Percentiles rank a stretch among this genome's conserved stretches.
Evolutionary conservation across 768 basidiomycete species (phyloP).

Genomic region (Leccinum barrowsii): DNA sequence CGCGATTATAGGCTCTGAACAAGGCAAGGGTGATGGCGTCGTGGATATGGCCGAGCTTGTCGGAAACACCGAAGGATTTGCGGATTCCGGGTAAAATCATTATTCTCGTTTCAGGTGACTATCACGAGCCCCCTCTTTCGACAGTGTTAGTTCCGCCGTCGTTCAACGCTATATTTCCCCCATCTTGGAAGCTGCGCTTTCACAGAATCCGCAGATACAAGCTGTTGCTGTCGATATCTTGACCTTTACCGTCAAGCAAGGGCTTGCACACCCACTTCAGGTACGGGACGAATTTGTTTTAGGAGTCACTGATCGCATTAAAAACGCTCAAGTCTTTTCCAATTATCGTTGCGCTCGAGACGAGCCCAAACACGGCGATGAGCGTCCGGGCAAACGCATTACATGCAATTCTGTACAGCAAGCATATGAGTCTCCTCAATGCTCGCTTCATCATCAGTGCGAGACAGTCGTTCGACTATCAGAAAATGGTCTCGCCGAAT

Average conservation of each 20-base stretch:
- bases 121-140: not conserved
- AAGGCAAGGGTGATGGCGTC: constrained; percentile 32
- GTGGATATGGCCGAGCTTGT: constrained; percentile 93
- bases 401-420: constrained; percentile 79
- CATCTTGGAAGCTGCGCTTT: constrained; percentile 79
- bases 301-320: not conserved
- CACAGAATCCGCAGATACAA: constrained; percentile 68
- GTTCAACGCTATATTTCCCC: constrained; percentile 87
- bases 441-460: constrained; percentile 82
- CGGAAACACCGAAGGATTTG: constrained; percentile 92
- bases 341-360: constrained; percentile 90
- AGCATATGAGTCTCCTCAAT: constrained; percentile 88
- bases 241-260: constrained; percentile 91
- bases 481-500: constrained; percentile 51
- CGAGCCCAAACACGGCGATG: constrained; percentile 57
- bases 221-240: constrained; percentile 85
- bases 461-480: constrained; percentile 78
- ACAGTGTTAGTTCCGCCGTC: constrained; percentile 33
- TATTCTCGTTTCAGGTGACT: not conserved
- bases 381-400: constrained; percentile 75
- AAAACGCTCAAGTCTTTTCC: constrained; percentile 68
- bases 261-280: constrained; percentile 91
- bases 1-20: constrained; percentile 9
- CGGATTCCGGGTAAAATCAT: constrained; percentile 84
- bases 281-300: constrained; percentile 37